Evolutionary conservation across 768 basidiomycete genomes (phyloP).

Genomic region (Lactifluus pinguis): DNA sequence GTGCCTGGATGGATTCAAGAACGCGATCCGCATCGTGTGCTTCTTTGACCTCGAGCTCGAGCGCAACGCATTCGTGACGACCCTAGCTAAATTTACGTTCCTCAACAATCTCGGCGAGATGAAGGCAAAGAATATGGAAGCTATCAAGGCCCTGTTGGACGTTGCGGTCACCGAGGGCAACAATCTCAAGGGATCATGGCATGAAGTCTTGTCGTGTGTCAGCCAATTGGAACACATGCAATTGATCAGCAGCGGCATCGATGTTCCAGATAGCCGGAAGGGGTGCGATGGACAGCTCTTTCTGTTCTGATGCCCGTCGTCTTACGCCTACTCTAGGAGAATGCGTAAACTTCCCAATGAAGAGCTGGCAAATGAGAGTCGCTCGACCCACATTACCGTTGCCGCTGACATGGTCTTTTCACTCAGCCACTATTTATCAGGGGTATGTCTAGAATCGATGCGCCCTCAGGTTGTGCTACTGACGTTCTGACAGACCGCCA

Average conservation of each 20-base stretch:
- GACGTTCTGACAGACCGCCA: slow-evolving; percentile 59
- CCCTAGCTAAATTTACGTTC: slow-evolving; percentile 94
- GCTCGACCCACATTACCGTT: slow-evolving; percentile 96
- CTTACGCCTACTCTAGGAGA: slow-evolving; percentile 25
- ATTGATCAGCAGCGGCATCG: slow-evolving; percentile 84
- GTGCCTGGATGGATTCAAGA: slow-evolving; percentile 92
- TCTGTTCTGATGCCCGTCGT: not conserved
- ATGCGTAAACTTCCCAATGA: slow-evolving; percentile 69
- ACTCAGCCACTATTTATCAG: slow-evolving; percentile 85
- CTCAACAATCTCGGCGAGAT: slow-evolving; percentile 97
- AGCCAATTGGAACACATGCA: slow-evolving; percentile 99
- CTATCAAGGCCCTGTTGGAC: slow-evolving; percentile 90
- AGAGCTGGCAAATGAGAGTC: slow-evolving; percentile 92
- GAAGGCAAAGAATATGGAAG: slow-evolving; percentile 99
- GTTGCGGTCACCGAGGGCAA: slow-evolving; percentile 97
- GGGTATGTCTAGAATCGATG: slow-evolving; percentile 46
- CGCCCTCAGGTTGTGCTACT: not conserved
- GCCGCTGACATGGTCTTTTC: slow-evolving; percentile 99
- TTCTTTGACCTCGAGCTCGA: slow-evolving; percentile 96
- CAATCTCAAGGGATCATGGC: slow-evolving; percentile 91
- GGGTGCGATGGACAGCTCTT: slow-evolving; percentile 43
- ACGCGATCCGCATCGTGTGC: slow-evolving; percentile 93
- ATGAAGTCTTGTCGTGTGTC: slow-evolving; percentile 92
- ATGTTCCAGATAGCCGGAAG: slow-evolving; percentile 74
- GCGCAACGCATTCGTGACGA: slow-evolving; percentile 97